Percentiles rank a stretch among this genome's conserved stretches.
These are phyloP conservation scores for Candida suzukii DNA, from an alignment of 805 yeast genomes.

Conservation along the genomic window DNA sequence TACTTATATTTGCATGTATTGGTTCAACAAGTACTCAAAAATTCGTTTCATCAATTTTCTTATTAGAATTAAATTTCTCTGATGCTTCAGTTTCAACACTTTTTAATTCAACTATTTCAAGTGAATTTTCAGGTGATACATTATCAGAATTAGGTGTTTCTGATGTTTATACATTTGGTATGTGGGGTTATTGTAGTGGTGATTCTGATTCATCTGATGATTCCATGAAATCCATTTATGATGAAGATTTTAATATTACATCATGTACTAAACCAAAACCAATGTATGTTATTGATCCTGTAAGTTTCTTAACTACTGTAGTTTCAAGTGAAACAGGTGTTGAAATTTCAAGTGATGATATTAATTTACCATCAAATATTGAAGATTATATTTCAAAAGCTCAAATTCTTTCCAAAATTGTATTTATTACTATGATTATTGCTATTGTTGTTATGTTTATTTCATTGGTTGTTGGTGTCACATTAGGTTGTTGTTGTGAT, in stretches of 20 bases:
- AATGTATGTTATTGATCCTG: constrained; percentile 52
- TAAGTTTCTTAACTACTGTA: constrained; percentile 16
- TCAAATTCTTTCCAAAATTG: constrained; percentile 44
- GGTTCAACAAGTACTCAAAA: constrained; percentile 39
- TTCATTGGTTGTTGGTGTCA: constrained; percentile 34
- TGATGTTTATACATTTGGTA: constrained; percentile 46
- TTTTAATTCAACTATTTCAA: constrained; percentile 1
- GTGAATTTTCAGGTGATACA: constrained; percentile 1
- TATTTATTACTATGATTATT: constrained; percentile 47
- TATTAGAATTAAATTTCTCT: constrained; percentile 39
- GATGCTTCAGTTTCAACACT: constrained; percentile 11
- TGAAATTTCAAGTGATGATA: constrained; percentile 13
- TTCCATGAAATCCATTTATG: constrained; percentile 6
- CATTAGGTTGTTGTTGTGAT: constrained; percentile 30
- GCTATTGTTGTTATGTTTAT: constrained; percentile 39
- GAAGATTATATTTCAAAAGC: constrained; percentile 37
- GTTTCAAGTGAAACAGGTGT: constrained; percentile 4
- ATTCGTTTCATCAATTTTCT: constrained; percentile 38
- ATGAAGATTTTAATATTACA: constrained; percentile 25
- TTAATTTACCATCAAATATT: constrained; percentile 50
- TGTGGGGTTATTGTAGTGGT: constrained; percentile 62
- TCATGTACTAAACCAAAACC: constrained; percentile 47
- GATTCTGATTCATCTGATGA: constrained; percentile 8
- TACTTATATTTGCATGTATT: constrained; percentile 43
- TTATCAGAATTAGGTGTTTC: constrained; percentile 30